A percentile compares a stretch with the other conserved stretches of the same genome.
Evolutionary conservation across 345 rosid species (phyloP).

Genomic region (Camelina sativa): DNA sequence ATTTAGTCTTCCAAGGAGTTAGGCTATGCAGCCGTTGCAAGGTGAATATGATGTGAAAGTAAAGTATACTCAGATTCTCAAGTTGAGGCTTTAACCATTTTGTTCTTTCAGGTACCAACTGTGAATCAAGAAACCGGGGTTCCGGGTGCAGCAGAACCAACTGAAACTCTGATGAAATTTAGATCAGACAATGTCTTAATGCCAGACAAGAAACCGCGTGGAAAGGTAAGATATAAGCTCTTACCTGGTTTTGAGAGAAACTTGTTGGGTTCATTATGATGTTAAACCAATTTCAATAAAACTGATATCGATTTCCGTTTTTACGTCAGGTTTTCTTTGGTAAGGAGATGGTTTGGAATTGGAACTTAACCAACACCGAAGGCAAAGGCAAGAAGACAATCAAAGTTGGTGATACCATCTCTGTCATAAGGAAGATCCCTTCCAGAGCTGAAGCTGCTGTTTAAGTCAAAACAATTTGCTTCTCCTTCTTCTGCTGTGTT

Average conservation of each 20-base stretch:
- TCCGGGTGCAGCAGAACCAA: conserved; percentile 66
- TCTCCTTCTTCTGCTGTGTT: conserved; percentile 24
- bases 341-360: conserved; percentile 70
- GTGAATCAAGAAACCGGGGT: conserved; percentile 80
- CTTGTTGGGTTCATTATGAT: conserved; percentile 4
- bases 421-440: conserved; percentile 56
- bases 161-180: conserved; percentile 61
- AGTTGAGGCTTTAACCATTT: not conserved
- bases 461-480: conserved; percentile 36
- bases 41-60: conserved; percentile 49
- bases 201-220: conserved; percentile 64
- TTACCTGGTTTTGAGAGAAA: conserved; percentile 9
- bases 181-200: conserved; percentile 74
- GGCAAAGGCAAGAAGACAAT: conserved; percentile 58
- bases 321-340: conserved; percentile 75
- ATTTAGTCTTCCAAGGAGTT: conserved; percentile 62
- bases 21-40: conserved; percentile 89
- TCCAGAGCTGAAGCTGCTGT: conserved; percentile 82
- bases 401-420: conserved; percentile 75
- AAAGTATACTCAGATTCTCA: conserved; percentile 10
- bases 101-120: conserved; percentile 63
- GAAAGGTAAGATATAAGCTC: conserved; percentile 56
- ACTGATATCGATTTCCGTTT: not conserved
- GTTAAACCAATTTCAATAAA: not conserved
- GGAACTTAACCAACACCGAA: conserved; percentile 47